Conservation (phyloP, 768 basidiomycete genomes). For the Leccinum truebloodii region DNA sequence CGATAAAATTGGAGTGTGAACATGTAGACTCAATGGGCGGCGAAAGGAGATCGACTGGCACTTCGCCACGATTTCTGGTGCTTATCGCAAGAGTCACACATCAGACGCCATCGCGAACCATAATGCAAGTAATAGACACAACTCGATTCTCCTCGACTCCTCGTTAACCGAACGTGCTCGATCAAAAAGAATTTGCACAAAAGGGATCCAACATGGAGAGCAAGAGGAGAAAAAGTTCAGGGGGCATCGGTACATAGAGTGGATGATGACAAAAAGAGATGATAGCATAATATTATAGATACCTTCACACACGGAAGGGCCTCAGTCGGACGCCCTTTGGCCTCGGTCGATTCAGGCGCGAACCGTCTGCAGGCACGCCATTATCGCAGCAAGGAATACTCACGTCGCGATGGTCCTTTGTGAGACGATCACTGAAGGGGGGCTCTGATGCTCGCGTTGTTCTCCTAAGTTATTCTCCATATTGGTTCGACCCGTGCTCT, state of each 20-base stretch:
- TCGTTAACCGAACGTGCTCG: background rate
- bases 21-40: too few relatives aligned
- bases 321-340: conserved; percentile 30
- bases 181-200: background rate
- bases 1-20: background rate
- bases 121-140: conserved; percentile 1
- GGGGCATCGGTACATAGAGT: conserved; percentile 33
- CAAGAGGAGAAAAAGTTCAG: too few relatives aligned
- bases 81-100: too few relatives aligned
- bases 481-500: conserved; percentile 51
- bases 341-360: conserved; percentile 47
- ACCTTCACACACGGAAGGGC: background rate
- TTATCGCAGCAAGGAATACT: conserved; percentile 28
- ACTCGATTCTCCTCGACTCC: background rate
- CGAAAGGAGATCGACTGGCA: too few relatives aligned
- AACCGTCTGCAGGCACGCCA: conserved; percentile 35
- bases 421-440: conserved; percentile 23
- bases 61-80: too few relatives aligned
- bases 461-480: conserved; percentile 62
- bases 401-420: conserved; percentile 53
- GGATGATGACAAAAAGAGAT: conserved; percentile 7
- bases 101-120: background rate
- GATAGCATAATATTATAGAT: background rate
- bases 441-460: conserved; percentile 25
- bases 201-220: conserved; percentile 27